Evolutionary conservation across 2,329 filamentous ascomycete species (phyloP).

Genomic region (Venturiaceae sp.): DNA sequence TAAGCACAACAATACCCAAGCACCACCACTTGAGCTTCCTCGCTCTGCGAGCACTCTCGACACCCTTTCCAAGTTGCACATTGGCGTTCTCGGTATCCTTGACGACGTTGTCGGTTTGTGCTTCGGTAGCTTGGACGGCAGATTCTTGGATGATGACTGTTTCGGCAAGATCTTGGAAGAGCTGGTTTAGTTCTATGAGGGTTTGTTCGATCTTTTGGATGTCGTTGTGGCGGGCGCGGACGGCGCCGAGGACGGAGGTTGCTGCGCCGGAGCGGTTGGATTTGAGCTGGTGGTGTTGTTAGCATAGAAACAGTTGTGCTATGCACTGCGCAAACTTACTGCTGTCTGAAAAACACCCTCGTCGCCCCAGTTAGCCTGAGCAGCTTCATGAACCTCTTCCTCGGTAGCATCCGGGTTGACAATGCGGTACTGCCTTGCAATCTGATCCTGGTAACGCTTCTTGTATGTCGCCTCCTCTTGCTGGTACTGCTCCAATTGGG

Average conservation of each 20-base stretch:
- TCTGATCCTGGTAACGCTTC: conserved; percentile 65
- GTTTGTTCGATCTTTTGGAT: conserved; percentile 72
- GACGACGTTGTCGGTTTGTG: conserved; percentile 53
- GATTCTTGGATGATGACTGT: conserved; percentile 64
- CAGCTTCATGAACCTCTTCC: conserved; percentile 58
- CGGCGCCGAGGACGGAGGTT: conserved; percentile 63
- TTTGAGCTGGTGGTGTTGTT: conserved; percentile 47
- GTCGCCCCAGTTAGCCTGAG: conserved; percentile 62
- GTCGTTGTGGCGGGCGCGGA: conserved; percentile 75
- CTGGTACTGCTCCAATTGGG: conserved; percentile 60
- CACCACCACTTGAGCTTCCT: conserved; percentile 80
- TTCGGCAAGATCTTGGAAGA: conserved; percentile 68
- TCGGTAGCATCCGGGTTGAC: conserved; percentile 74
- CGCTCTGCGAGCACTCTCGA: conserved; percentile 53
- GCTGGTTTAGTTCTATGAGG: conserved; percentile 55
- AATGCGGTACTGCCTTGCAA: conserved; percentile 70
- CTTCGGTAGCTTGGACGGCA: conserved; percentile 51
- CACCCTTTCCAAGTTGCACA: conserved; percentile 58
- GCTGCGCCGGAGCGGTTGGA: conserved; percentile 67
- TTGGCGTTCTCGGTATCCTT: conserved; percentile 60
- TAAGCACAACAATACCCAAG: conserved; percentile 44
- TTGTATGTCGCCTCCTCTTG: conserved; percentile 63
- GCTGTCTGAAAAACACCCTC: conserved; percentile 77
- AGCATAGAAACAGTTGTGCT: not conserved
- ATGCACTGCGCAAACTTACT: conserved; percentile 39